phyloP scores from a whole-genome alignment of 805 yeast genomes.

The Saccharomycopsis amapae region DNA sequence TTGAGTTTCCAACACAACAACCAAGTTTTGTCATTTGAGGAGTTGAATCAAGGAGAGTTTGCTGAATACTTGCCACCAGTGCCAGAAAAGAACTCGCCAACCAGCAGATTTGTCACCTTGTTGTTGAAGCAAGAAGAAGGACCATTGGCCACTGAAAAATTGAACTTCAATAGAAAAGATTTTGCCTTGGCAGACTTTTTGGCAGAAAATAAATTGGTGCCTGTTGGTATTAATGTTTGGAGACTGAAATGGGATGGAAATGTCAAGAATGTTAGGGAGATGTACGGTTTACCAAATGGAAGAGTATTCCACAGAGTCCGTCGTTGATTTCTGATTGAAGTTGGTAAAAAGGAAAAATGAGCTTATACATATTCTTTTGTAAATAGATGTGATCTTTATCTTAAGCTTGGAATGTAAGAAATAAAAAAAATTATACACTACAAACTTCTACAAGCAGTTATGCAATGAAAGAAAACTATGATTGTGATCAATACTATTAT shows the following conservation, averaged over 20 bases:
- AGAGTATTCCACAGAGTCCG: conserved; percentile 66
- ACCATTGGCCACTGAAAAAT: conserved; percentile 19
- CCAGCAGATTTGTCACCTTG: conserved; percentile 84
- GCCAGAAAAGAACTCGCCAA: conserved; percentile 82
- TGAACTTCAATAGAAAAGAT: conserved; percentile 33
- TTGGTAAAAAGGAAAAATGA: no score
- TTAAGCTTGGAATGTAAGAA: no score
- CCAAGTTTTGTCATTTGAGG: conserved; percentile 42
- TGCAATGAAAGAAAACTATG: no score
- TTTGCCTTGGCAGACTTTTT: conserved; percentile 74
- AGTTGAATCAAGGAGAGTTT: conserved; percentile 31
- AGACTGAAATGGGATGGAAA: conserved; percentile 77
- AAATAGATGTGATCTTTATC: no score
- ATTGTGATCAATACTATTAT: no score
- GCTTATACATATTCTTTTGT: no score
- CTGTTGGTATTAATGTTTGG: conserved; percentile 92
- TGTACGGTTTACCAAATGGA: conserved; percentile 70
- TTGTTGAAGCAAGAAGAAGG: conserved; percentile 64
- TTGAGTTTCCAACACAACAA: conserved; percentile 52
- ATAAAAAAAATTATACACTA: no score
- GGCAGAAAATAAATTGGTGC: conserved; percentile 44
- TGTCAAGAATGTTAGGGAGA: conserved; percentile 57
- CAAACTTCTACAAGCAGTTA: no score
- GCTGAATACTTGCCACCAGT: conserved; percentile 69
- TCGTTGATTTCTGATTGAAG: no score